Base-by-base conservation (phyloP, 2,329 filamentous ascomycete genomes). In the Monosporascus sp. region DNA sequence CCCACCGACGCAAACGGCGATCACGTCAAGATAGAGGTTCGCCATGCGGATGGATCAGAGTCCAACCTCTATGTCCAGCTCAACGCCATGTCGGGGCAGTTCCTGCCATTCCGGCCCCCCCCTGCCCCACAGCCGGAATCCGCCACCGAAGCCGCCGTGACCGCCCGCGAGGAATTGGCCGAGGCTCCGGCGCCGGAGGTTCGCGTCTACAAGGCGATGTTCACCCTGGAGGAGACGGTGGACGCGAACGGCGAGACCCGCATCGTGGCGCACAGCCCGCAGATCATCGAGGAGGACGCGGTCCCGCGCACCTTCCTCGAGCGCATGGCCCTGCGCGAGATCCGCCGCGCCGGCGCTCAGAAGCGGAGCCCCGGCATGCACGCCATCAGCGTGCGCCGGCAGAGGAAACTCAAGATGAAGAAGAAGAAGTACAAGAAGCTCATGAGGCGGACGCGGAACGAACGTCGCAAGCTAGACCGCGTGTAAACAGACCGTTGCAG, bases 381-480 rank as follows among this genome's bases (percentile, higher is more conserved):
- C 56, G 83, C 90, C 59, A 90, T 99, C 69, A 96, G 90, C 68
- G 93, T 97, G 63, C 91, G 87, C 79, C 82, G 94, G 72, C 90
- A 96, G 74, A 81, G 91, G 68, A 95, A 94, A 77, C 77, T 97
- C 67, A 96, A 91, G 84, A 99, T 99, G 92, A 99, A 99, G 89
- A 99, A 97, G 84, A 93, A 97, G 83, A 99, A 99, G 86, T 96
- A 96, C 75, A 97, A 97, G 91, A 99, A 99, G 84, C 79, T 97
- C 62, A 91, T 96, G 89, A 89, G 88, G 80, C 83, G 85, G 73
- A 97, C 93, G 67, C 85, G 93, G 71, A 93, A 90, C 70, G 73
- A 91, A 77, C 87, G 93, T 69, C 85, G 91, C 69, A 96, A 92
- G 77, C 78, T 94, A 65, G 90, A 88, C 65, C 82, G 85, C 67